Conservation (phyloP, 495 filamentous ascomycete species). For the Aspergillus carlsbadensis region DNA sequence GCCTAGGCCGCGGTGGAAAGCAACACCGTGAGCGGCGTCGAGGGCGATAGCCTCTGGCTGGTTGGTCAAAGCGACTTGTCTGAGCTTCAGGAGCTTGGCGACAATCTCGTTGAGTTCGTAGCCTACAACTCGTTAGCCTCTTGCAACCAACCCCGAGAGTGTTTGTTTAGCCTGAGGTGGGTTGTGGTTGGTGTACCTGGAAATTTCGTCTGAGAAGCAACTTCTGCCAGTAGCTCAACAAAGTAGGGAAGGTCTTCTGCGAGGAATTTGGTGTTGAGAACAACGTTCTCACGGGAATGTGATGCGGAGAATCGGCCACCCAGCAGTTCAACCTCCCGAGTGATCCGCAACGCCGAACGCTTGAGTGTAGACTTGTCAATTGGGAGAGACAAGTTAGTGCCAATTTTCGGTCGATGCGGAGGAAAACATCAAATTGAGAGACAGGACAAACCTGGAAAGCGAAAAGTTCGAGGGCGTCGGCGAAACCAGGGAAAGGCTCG, state of each 20-base stretch:
- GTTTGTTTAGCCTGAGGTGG: no score
- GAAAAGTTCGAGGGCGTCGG: conserved; percentile 86
- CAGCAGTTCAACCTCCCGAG: conserved; percentile 90
- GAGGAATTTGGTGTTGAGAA: conserved; percentile 91
- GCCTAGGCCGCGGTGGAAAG: conserved; percentile 94
- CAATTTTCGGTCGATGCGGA: not conserved
- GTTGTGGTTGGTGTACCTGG: conserved; percentile 54
- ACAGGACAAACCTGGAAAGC: conserved; percentile 82
- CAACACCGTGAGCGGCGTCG: conserved; percentile 81
- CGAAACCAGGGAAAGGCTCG: conserved; percentile 82
- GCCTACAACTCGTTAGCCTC: conserved; percentile 47
- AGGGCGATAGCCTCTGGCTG: conserved; percentile 71
- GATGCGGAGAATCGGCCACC: conserved; percentile 80
- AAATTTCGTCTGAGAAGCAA: conserved; percentile 83
- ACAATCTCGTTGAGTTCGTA: conserved; percentile 89
- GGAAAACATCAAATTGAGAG: conserved; percentile 22
- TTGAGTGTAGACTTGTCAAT: conserved; percentile 73
- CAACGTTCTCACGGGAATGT: conserved; percentile 89
- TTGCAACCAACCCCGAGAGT: no score
- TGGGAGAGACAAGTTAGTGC: conserved; percentile 2
- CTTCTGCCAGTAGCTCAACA: conserved; percentile 89
- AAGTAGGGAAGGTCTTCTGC: conserved; percentile 96
- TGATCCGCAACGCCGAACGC: conserved; percentile 86
- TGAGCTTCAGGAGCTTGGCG: conserved; percentile 63
- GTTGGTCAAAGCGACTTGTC: conserved; percentile 65